Percentiles rank a stretch among this genome's conserved stretches.
These are phyloP conservation scores for Phytophthora tentaculata DNA, from an alignment of 352 stramenopile genomes.

Conservation along the genomic window DNA sequence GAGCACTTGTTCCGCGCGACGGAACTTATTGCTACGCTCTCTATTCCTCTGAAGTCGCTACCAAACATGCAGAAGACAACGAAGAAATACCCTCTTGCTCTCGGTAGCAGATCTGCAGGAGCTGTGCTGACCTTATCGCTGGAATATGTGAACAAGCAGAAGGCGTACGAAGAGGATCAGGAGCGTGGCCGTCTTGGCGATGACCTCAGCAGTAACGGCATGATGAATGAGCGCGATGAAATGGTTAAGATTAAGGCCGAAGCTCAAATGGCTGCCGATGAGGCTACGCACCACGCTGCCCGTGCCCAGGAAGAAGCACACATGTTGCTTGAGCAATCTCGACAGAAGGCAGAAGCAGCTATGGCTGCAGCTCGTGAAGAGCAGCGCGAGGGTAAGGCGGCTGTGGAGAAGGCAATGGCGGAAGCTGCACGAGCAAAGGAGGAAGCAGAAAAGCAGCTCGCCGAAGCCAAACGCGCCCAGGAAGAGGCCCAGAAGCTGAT, in stretches of 20 bases:
- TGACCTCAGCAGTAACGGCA: slow-evolving; percentile 58
- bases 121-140: slow-evolving; percentile 78
- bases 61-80: slow-evolving; percentile 87
- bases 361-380: slow-evolving; percentile 84
- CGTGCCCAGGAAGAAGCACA: slow-evolving; percentile 79
- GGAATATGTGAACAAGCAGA: slow-evolving; percentile 88
- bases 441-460: slow-evolving; percentile 81
- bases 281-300: slow-evolving; percentile 73
- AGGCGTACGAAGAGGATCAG: slow-evolving; percentile 78
- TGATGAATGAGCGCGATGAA: slow-evolving; percentile 84
- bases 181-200: slow-evolving; percentile 62
- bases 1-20: slow-evolving; percentile 82
- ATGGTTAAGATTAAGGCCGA: slow-evolving; percentile 87
- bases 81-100: slow-evolving; percentile 84
- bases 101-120: slow-evolving; percentile 78
- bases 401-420: slow-evolving; percentile 84
- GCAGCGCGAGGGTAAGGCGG: slow-evolving; percentile 80
- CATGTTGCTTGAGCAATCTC: slow-evolving; percentile 74
- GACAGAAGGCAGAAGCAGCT: slow-evolving; percentile 82
- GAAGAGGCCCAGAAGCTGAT: slow-evolving; percentile 86
- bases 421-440: slow-evolving; percentile 82
- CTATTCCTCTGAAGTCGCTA: slow-evolving; percentile 81
- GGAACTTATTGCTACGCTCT: slow-evolving; percentile 76
- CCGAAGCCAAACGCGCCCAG: slow-evolving; percentile 73
- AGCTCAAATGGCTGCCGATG: slow-evolving; percentile 81